Percentiles rank a stretch among this genome's conserved stretches.
Conservation (phyloP, 164 flowering plant genomes). For the Tetrastigma voinierianum region DNA sequence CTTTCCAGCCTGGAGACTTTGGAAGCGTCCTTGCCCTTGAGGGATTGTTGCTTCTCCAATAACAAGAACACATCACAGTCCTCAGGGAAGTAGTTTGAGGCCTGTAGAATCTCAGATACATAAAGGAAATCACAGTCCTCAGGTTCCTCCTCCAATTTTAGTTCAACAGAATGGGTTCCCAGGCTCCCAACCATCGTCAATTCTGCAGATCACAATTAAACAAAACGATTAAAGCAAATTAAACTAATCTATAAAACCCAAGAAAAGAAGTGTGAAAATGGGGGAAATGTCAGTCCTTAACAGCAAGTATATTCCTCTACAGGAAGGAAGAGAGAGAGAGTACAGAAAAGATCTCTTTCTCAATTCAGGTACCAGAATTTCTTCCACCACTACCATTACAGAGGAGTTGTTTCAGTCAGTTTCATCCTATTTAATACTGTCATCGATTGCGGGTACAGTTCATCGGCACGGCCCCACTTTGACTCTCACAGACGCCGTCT, state of each 20-base stretch:
- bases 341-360: no score
- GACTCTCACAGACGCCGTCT: neutral
- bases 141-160: conserved; percentile 21
- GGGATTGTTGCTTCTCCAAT: conserved; percentile 65
- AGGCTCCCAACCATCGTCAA: conserved; percentile 42
- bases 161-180: conserved; percentile 17
- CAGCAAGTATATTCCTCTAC: neutral
- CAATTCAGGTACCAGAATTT: no score
- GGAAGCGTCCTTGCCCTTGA: conserved; percentile 42
- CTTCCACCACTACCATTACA: no score
- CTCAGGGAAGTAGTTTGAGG: conserved; percentile 42
- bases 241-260: neutral
- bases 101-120: conserved; percentile 65
- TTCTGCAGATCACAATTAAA: conserved; percentile 22
- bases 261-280: neutral
- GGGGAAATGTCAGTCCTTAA: neutral
- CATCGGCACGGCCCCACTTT: conserved; percentile 5
- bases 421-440: conserved; percentile 1
- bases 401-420: neutral
- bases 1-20: conserved; percentile 51
- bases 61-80: conserved; percentile 49
- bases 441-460: neutral
- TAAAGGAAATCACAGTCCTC: conserved; percentile 58
- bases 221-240: neutral
- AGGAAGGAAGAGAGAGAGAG: conserved; percentile 2